Conservation (phyloP, 2,329 filamentous ascomycete genomes). For the Fusarium solani-melongenae region DNA sequence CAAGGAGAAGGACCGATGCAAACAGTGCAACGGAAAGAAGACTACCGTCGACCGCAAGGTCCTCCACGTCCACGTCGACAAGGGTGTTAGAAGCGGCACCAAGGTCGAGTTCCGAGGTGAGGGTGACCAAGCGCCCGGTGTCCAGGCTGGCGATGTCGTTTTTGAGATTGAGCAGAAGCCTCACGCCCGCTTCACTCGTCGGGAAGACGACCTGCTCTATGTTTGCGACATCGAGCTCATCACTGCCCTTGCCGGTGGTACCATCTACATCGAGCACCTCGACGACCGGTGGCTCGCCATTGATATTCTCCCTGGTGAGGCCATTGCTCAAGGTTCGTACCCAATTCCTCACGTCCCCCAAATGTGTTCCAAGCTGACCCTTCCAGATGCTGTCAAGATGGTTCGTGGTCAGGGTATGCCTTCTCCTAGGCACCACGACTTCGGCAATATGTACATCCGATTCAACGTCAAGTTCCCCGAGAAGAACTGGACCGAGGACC, state of each 20-base stretch:
- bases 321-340: conserved; percentile 86
- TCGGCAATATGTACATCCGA: conserved; percentile 95
- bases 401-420: conserved; percentile 98
- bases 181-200: conserved; percentile 93
- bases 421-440: conserved; percentile 92
- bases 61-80: conserved; percentile 96
- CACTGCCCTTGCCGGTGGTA: conserved; percentile 91
- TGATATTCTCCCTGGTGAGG: conserved; percentile 92
- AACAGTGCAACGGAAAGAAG: conserved; percentile 97
- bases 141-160: conserved; percentile 93
- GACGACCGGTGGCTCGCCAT: conserved; percentile 97
- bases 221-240: conserved; percentile 95
- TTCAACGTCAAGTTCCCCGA: conserved; percentile 98
- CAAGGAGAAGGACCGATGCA: conserved; percentile 97
- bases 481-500: conserved; percentile 74
- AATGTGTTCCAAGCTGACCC: conserved; percentile 34
- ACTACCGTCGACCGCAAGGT: conserved; percentile 97
- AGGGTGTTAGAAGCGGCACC: conserved; percentile 90
- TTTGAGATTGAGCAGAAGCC: conserved; percentile 99
- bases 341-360: background rate
- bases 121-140: conserved; percentile 93
- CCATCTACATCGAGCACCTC: conserved; percentile 92
- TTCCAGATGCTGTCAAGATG: conserved; percentile 86
- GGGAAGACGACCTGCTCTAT: conserved; percentile 96
- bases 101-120: conserved; percentile 98